phyloP scores from a whole-genome alignment of 2,329 filamentous ascomycete species.

The Trichoderma citrinoviride region DNA sequence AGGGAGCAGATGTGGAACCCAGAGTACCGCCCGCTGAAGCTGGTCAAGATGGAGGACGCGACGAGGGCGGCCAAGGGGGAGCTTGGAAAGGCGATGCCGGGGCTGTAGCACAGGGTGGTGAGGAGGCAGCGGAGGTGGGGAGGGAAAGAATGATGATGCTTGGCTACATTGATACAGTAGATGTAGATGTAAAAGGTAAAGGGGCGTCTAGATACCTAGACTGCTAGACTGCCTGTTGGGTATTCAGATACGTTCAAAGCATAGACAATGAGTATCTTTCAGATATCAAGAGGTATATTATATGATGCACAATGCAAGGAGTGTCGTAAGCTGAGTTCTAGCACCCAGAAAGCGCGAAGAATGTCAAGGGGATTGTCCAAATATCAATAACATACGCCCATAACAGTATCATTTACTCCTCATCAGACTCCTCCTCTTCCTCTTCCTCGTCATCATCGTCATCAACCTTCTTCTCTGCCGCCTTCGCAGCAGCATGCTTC shows the following conservation, averaged over 20 bases:
- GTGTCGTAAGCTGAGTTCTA: too few species aligned
- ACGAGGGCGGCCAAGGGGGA: constrained; percentile 52
- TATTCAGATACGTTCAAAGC: too few species aligned
- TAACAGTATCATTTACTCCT: constrained; percentile 7
- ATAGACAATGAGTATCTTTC: too few species aligned
- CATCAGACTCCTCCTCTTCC: constrained; percentile 4
- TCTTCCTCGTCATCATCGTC: neutral
- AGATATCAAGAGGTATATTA: too few species aligned
- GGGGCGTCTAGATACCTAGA: too few species aligned
- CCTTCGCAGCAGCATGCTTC: constrained; percentile 55
- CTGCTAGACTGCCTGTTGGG: too few species aligned
- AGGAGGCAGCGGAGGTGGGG: neutral
- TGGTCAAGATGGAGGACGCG: constrained; percentile 52
- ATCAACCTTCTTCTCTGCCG: constrained; percentile 1
- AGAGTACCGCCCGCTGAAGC: constrained; percentile 61
- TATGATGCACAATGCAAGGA: too few species aligned
- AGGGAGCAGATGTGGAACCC: constrained; percentile 78
- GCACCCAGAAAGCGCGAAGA: neutral
- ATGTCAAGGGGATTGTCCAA: neutral
- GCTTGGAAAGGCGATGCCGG: constrained; percentile 30
- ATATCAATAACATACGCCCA: neutral
- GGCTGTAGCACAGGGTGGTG: constrained; percentile 26
- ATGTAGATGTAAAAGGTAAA: too few species aligned
- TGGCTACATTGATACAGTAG: too few species aligned
- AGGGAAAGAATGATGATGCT: neutral